Percentiles rank a stretch among this genome's conserved stretches.
These are phyloP conservation scores for Exidia glandulosa DNA, from an alignment of 768 basidiomycete genomes.

Conservation along the genomic window DNA sequence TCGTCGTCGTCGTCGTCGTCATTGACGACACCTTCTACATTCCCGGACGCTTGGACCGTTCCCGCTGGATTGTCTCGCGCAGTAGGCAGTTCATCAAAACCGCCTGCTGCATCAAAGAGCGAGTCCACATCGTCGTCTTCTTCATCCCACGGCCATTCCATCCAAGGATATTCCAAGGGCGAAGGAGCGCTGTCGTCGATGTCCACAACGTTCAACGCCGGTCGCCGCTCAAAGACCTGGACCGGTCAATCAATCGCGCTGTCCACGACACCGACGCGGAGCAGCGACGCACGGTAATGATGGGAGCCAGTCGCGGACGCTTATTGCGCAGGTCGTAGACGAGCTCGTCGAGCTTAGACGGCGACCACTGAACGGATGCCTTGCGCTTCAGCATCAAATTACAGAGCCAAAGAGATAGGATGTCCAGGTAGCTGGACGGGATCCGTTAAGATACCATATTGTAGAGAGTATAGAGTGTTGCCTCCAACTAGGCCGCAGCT, in stretches of 20 bases:
- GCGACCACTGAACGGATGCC: background rate
- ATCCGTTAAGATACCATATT: too few relatives aligned
- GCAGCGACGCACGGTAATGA: background rate
- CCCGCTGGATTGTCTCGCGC: background rate
- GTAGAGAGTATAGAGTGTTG: too few relatives aligned
- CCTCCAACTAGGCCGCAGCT: too few relatives aligned
- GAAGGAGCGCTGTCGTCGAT: background rate
- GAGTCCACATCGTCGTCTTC: slow-evolving; percentile 25
- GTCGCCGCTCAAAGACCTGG: background rate
- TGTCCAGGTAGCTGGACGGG: too few relatives aligned
- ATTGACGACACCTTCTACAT: background rate
- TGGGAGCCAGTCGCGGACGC: background rate
- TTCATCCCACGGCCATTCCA: slow-evolving; percentile 3
- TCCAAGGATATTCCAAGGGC: background rate
- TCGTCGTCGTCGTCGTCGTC: slow-evolving; percentile 1
- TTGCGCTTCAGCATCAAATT: background rate
- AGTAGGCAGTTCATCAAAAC: slow-evolving; percentile 28
- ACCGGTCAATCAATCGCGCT: background rate
- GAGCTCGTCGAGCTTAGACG: background rate
- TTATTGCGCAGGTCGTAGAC: background rate
- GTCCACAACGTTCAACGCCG: background rate
- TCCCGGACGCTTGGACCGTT: too few relatives aligned
- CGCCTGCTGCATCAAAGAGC: too few relatives aligned
- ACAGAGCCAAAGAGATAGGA: background rate
- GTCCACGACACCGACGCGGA: background rate